Evolutionary conservation across 2,329 filamentous ascomycete genomes (phyloP), one percentile per base, ranked within the genome.

Genomic region (Microdochium bolleyi): DNA sequence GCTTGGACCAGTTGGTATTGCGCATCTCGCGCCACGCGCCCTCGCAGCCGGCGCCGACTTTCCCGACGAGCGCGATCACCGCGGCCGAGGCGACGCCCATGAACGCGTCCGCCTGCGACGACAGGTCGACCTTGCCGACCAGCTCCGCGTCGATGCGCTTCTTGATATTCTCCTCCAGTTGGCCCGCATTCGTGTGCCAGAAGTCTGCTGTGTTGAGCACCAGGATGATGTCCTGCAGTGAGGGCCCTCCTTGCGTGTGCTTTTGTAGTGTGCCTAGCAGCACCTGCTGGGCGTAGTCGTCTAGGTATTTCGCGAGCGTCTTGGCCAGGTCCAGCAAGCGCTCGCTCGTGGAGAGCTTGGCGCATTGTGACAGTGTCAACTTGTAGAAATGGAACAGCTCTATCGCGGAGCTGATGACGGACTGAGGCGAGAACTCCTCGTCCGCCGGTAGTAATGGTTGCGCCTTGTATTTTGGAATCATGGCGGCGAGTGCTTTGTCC

Each of bases 301-400:
- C 94, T 1, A 99, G 76, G 61, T 99, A 96, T 64, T 92, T 96
- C 11, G 89, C 90, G 61, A 99, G 84, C 1, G 87, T 92, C 60
- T 80, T 88, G 0, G 91, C 87, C 9, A 99, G 73, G 58, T 99
- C 92, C 11, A 95, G 77, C 44, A 99, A 73, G 41, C 90, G 84
- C 52, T 87, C 85, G n/a, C 91, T 88, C 0, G 92, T 96, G 0
- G 94, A 97, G 1, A 99, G 78, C 68, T 96, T 97, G 3, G 94
- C 91, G 69, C 94, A 99, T 71, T 99, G 94, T 3, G 91, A 90
- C 34, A 99, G 73, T 0, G 90, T 92, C 54, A 92, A 81, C 56
- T 95, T 90, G 72, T 99, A 99, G 66, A 96, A 96, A 63, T 96
- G 90, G 70, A 99, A 99, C 0, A 99, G 80, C 65, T 99, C 94